Percentiles rank a stretch among this genome's conserved stretches.
Conservation (phyloP, 1,139 yeast genomes). For the Wickerhamomyces sp. region DNA sequence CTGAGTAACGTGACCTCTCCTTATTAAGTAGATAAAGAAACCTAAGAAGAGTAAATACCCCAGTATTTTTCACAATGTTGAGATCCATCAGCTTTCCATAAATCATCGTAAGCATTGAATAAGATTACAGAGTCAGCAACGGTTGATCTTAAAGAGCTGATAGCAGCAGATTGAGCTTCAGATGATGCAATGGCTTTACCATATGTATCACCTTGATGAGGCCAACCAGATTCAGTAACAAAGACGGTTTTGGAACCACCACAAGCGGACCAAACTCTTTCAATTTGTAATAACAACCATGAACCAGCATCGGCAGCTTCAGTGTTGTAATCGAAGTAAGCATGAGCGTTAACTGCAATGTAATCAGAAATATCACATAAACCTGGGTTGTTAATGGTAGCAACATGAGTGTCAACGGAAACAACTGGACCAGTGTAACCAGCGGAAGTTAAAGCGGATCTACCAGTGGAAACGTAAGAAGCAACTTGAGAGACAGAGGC, state of each 20-base stretch:
- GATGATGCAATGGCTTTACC: slow-evolving; percentile 71
- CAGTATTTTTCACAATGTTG: slow-evolving; percentile 67
- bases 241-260: slow-evolving; percentile 52
- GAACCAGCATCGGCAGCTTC: slow-evolving; percentile 63
- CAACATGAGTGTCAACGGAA: slow-evolving; percentile 75
- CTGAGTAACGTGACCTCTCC: no score
- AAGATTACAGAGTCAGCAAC: slow-evolving; percentile 55
- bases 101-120: slow-evolving; percentile 71
- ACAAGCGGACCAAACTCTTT: slow-evolving; percentile 63
- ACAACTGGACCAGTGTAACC: slow-evolving; percentile 70
- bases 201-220: slow-evolving; percentile 59
- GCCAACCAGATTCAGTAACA: slow-evolving; percentile 82
- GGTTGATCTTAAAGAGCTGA: slow-evolving; percentile 46
- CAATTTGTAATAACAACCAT: slow-evolving; percentile 64
- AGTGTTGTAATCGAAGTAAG: slow-evolving; percentile 72
- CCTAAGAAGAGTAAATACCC: slow-evolving; percentile 41
- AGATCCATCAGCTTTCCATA: slow-evolving; percentile 71
- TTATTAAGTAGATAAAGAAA: no score
- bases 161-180: slow-evolving; percentile 56
- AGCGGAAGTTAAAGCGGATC: slow-evolving; percentile 54
- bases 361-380: slow-evolving; percentile 71
- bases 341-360: slow-evolving; percentile 78
- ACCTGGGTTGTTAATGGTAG: slow-evolving; percentile 64
- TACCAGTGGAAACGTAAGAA: slow-evolving; percentile 50
- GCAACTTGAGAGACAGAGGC: slow-evolving; percentile 57